These are phyloP conservation scores for Fusarium brachygibbosum DNA, from an alignment of 2,329 filamentous ascomycete genomes.

Conservation along the genomic window DNA sequence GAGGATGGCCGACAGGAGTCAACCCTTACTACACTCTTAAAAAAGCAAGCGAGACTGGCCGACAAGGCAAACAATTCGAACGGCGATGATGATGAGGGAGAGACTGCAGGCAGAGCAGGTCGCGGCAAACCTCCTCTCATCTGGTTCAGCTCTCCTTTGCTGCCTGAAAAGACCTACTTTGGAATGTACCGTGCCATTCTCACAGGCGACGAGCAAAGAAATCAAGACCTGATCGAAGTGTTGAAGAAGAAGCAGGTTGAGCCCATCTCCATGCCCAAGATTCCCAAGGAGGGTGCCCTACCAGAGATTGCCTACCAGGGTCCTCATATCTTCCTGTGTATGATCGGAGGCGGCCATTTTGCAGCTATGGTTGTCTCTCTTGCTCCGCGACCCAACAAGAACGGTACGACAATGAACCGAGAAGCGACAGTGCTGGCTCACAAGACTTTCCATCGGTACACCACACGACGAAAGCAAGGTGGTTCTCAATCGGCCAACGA, in stretches of 20 bases:
- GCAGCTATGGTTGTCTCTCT: constrained; percentile 95
- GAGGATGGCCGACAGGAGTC: constrained; percentile 72
- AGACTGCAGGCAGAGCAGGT: constrained; percentile 61
- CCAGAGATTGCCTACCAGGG: constrained; percentile 71
- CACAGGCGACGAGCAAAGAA: constrained; percentile 75
- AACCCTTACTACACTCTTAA: constrained; percentile 81
- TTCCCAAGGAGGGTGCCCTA: constrained; percentile 69
- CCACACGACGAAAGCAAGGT: constrained; percentile 94
- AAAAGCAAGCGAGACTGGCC: constrained; percentile 83
- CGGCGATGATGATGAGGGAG: constrained; percentile 59
- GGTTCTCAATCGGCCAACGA: constrained; percentile 95
- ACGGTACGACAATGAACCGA: constrained; percentile 77
- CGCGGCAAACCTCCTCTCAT: constrained; percentile 80
- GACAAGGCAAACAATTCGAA: constrained; percentile 64
- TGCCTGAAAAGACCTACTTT: constrained; percentile 84
- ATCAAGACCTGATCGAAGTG: constrained; percentile 72
- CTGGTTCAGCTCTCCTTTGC: constrained; percentile 83
- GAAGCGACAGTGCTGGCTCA: constrained; percentile 92
- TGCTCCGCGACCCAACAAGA: constrained; percentile 81
- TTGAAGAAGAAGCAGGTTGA: constrained; percentile 83
- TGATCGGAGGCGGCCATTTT: constrained; percentile 98
- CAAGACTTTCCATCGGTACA: constrained; percentile 98
- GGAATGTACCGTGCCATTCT: constrained; percentile 90
- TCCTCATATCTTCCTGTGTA: constrained; percentile 94
- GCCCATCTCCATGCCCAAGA: constrained; percentile 67